Percentiles rank a stretch among this genome's conserved stretches.
These are phyloP conservation scores for Alternaria longipes DNA, from an alignment of 2,329 filamentous ascomycete species.

Conservation along the genomic window DNA sequence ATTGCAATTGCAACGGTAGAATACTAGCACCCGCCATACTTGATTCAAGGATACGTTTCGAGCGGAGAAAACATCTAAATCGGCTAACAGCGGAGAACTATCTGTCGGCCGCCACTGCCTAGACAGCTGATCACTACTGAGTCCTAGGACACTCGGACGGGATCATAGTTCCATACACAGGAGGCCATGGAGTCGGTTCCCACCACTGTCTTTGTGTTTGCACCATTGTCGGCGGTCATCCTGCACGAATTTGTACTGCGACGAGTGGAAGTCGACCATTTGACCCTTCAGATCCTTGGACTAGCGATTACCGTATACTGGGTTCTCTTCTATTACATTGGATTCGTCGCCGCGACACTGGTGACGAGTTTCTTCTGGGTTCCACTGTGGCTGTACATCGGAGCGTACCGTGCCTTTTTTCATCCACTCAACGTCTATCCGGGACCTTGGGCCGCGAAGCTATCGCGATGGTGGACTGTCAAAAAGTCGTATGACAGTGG, in stretches of 20 bases:
- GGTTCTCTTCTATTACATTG: slow-evolving; percentile 16
- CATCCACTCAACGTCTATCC: slow-evolving; percentile 36
- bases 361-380: slow-evolving; percentile 27
- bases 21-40: not conserved
- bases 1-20: not conserved
- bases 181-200: slow-evolving; percentile 18
- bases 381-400: slow-evolving; percentile 31
- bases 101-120: not conserved
- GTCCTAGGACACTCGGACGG: not conserved
- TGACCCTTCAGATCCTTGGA: slow-evolving; percentile 22
- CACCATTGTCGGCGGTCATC: slow-evolving; percentile 20
- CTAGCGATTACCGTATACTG: slow-evolving; percentile 21
- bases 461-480: slow-evolving; percentile 38
- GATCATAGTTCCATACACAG: not conserved
- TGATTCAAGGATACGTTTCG: not conserved
- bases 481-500: slow-evolving; percentile 27
- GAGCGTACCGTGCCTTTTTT: slow-evolving; percentile 34
- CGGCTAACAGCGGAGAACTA: not conserved
- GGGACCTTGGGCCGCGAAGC: slow-evolving; percentile 30
- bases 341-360: slow-evolving; percentile 17
- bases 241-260: slow-evolving; percentile 28
- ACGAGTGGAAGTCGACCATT: slow-evolving; percentile 29
- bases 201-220: slow-evolving; percentile 9
- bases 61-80: not conserved
- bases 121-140: not conserved